phyloP scores from a whole-genome alignment of 768 basidiomycete genomes.

The Macrolepiota albuminosa region DNA sequence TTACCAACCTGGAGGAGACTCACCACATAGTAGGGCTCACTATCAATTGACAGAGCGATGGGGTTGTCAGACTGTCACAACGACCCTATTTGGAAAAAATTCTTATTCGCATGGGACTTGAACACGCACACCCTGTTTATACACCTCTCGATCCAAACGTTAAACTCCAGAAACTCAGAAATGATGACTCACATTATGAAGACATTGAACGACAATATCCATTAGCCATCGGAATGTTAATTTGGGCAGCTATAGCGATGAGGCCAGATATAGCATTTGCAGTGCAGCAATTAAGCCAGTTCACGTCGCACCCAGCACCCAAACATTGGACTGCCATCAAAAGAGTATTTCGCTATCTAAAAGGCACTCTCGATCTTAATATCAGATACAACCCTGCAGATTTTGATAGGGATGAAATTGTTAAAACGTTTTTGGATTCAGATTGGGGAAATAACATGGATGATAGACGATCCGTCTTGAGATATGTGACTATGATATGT shows the following conservation, averaged over 20 bases:
- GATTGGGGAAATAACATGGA: neutral
- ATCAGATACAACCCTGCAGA: neutral
- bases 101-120: slow-evolving; percentile 19
- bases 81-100: slow-evolving; percentile 22
- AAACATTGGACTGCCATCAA: no score
- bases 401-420: neutral
- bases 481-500: neutral
- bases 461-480: neutral
- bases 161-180: slow-evolving; percentile 13
- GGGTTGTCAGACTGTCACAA: slow-evolving; percentile 24
- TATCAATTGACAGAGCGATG: slow-evolving; percentile 16
- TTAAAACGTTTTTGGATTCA: neutral
- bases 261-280: neutral
- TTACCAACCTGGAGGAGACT: slow-evolving; percentile 24
- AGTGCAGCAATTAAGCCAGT: neutral
- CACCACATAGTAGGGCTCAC: slow-evolving; percentile 28
- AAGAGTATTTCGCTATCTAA: neutral
- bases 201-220: neutral
- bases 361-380: neutral
- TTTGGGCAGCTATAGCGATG: neutral
- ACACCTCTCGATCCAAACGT: slow-evolving; percentile 22
- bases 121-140: slow-evolving; percentile 18
- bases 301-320: neutral
- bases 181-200: neutral
- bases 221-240: neutral